Percentiles rank a stretch among this genome's conserved stretches.
These are phyloP conservation scores for Colletotrichum orchidophilum DNA, from an alignment of 2,329 filamentous ascomycete species.

Conservation along the genomic window DNA sequence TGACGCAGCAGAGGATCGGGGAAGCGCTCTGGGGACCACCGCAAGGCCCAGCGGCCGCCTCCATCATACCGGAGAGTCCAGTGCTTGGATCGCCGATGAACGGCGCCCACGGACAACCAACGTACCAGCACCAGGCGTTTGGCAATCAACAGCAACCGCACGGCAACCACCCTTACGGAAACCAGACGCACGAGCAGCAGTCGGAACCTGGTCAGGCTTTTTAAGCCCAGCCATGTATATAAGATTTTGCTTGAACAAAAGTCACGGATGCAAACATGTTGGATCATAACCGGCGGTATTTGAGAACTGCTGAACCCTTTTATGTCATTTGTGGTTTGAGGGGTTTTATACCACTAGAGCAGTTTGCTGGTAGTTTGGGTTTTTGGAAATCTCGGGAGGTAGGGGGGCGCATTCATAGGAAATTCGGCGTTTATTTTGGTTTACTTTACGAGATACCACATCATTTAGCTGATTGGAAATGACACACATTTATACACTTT, in stretches of 20 bases:
- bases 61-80: conserved; percentile 18
- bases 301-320: neutral
- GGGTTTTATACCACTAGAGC: neutral
- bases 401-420: conserved; percentile 18
- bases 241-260: neutral
- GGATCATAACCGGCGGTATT: neutral
- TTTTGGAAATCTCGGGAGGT: neutral
- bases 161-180: neutral
- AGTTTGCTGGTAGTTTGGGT: neutral
- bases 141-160: neutral
- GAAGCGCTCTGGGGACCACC: conserved; percentile 45
- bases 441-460: conserved; percentile 31
- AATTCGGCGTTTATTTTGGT: conserved; percentile 18
- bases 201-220: neutral
- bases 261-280: neutral
- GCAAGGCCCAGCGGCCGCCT: neutral
- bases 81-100: neutral
- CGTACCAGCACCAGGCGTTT: neutral
- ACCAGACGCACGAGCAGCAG: neutral
- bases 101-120: neutral
- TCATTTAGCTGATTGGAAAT: conserved; percentile 28
- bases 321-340: neutral
- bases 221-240: neutral
- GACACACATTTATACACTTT: neutral
- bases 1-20: conserved; percentile 43